phyloP scores from a whole-genome alignment of 2,329 filamentous ascomycete genomes.

The Ambrosiella cleistominuta region DNA sequence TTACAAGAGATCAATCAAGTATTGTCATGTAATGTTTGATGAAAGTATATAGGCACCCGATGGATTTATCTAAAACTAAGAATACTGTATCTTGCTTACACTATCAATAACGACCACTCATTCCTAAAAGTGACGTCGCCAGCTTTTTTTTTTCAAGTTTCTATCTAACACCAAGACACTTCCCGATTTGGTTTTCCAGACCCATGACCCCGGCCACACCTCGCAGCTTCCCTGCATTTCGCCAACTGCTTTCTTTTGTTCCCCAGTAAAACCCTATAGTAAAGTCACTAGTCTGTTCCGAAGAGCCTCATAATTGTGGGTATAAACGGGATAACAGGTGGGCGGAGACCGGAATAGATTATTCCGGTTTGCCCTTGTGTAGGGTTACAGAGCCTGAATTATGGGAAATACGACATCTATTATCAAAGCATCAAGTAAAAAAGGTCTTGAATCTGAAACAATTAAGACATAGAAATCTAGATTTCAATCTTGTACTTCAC shows the following conservation, averaged over 20 bases:
- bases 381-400: too few relatives aligned
- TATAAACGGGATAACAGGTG: not conserved
- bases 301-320: not conserved
- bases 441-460: too few relatives aligned
- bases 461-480: too few relatives aligned
- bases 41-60: too few relatives aligned
- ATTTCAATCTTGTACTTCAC: too few relatives aligned
- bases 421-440: too few relatives aligned
- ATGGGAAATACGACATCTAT: too few relatives aligned
- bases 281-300: not conserved
- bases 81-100: too few relatives aligned
- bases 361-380: not conserved
- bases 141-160: conserved; percentile 5
- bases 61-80: too few relatives aligned
- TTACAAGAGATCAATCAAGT: not conserved
- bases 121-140: conserved; percentile 7
- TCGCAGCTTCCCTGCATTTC: not conserved
- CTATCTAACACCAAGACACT: not conserved
- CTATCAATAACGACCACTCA: not conserved
- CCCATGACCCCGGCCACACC: not conserved
- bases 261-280: not conserved
- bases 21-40: not conserved
- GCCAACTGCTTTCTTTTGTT: not conserved
- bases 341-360: not conserved
- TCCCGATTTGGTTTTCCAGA: not conserved